Conservation (phyloP, 768 basidiomycete genomes). For the Mycena vulgaris region DNA sequence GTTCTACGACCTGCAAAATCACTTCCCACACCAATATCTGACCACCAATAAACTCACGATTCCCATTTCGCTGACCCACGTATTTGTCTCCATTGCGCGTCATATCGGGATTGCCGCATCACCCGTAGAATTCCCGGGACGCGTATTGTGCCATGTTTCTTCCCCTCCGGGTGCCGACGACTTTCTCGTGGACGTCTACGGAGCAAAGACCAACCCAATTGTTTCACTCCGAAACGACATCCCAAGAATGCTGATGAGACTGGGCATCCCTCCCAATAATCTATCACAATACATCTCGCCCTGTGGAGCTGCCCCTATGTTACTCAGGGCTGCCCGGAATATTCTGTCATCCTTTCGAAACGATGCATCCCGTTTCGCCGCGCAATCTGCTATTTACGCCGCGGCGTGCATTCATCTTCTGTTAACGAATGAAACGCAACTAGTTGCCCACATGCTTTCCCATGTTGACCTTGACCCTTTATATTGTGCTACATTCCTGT, state of each 20-base stretch:
- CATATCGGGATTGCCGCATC: constrained; percentile 66
- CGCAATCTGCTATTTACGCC: constrained; percentile 52
- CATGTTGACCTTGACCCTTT: constrained; percentile 56
- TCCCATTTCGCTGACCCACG: constrained; percentile 72
- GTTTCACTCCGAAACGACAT: constrained; percentile 55
- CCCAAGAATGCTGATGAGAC: constrained; percentile 46
- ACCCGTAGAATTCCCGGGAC: constrained; percentile 70
- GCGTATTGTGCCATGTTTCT: constrained; percentile 68
- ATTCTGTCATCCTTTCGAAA: constrained; percentile 50
- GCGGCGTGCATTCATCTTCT: constrained; percentile 56
- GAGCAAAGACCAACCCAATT: constrained; percentile 51
- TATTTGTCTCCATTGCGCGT: constrained; percentile 69
- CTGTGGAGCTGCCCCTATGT: constrained; percentile 52
- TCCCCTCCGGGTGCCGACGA: constrained; percentile 53
- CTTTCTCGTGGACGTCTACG: constrained; percentile 66
- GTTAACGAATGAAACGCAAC: constrained; percentile 50
- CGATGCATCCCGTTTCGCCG: constrained; percentile 28
- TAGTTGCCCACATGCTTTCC: constrained; percentile 50
- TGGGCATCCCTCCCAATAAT: constrained; percentile 42
- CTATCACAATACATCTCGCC: constrained; percentile 46
- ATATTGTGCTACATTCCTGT: constrained; percentile 59
- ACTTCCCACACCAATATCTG: constrained; percentile 74
- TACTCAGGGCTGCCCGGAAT: constrained; percentile 56
- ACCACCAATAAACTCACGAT: constrained; percentile 64
- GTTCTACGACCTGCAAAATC: constrained; percentile 64